Conservation (phyloP, 768 basidiomycete species). For the Lyophyllum decastes region DNA sequence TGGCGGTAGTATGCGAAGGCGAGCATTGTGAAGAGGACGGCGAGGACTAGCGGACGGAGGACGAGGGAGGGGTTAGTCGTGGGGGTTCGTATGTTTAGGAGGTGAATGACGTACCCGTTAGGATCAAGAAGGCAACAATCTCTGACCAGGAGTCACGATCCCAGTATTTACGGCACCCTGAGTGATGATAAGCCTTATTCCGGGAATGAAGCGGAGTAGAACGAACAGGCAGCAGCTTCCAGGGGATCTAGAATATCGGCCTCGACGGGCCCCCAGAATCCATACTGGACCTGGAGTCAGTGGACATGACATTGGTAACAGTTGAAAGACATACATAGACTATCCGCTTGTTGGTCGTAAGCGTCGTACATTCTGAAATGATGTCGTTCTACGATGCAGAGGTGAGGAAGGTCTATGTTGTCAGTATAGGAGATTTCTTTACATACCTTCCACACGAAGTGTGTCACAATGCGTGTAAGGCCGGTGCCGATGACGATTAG, state of each 20-base stretch:
- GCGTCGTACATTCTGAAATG: slow-evolving; percentile 51
- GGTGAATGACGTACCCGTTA: slow-evolving; percentile 46
- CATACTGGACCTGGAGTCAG: slow-evolving; percentile 35
- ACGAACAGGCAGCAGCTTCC: slow-evolving; percentile 52
- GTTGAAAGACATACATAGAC: slow-evolving; percentile 34
- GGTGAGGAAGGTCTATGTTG: too few species aligned
- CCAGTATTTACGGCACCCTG: slow-evolving; percentile 69
- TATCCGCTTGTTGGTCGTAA: slow-evolving; percentile 35
- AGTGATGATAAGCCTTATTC: slow-evolving; percentile 11
- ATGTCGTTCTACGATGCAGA: slow-evolving; percentile 47
- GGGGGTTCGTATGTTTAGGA: background rate
- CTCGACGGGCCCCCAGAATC: slow-evolving; percentile 53
- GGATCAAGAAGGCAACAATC: slow-evolving; percentile 63
- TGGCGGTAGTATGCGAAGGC: slow-evolving; percentile 78
- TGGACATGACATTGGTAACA: background rate
- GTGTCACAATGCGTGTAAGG: slow-evolving; percentile 57
- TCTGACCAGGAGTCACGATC: slow-evolving; percentile 66
- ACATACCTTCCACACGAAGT: slow-evolving; percentile 74
- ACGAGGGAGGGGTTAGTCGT: background rate
- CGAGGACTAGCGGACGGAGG: slow-evolving; percentile 42
- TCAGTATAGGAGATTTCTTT: too few species aligned
- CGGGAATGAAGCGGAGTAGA: background rate
- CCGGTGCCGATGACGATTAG: slow-evolving; percentile 53
- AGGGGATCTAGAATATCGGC: slow-evolving; percentile 25
- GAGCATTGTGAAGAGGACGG: slow-evolving; percentile 61